Conservation (phyloP, 768 basidiomycete genomes). For the Vishniacozyma victoriae region DNA sequence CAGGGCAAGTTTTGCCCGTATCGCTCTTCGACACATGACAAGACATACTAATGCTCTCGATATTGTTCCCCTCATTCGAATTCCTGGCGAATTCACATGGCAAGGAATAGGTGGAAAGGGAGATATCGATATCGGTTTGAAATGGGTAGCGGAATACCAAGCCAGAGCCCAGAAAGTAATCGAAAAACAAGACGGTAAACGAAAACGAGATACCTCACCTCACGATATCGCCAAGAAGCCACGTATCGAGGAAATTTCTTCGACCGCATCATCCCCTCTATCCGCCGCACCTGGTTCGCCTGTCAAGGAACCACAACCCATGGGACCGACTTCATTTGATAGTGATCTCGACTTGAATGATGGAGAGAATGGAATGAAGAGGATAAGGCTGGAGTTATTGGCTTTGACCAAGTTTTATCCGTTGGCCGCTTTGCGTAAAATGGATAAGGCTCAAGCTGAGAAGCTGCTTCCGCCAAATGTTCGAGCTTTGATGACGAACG, state of each 20-base stretch:
- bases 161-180: too few species aligned
- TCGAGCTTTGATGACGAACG: slow-evolving; percentile 22
- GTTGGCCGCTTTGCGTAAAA: slow-evolving; percentile 31
- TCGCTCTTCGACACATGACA: slow-evolving; percentile 12
- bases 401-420: slow-evolving; percentile 39
- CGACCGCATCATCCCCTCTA: slow-evolving; percentile 13
- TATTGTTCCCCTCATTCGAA: slow-evolving; percentile 22
- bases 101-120: slow-evolving; percentile 16
- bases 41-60: slow-evolving; percentile 21
- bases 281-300: slow-evolving; percentile 12
- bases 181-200: neutral
- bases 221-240: too few species aligned
- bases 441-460: slow-evolving; percentile 24
- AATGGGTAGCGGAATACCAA: neutral
- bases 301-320: neutral
- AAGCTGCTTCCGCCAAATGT: slow-evolving; percentile 35
- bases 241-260: too few species aligned
- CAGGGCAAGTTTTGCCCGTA: slow-evolving; percentile 7
- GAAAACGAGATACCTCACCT: too few species aligned
- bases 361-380: neutral
- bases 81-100: slow-evolving; percentile 25
- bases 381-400: slow-evolving; percentile 29
- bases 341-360: neutral
- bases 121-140: slow-evolving; percentile 17
- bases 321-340: neutral